Evolutionary conservation across 345 rosid genomes (phyloP).

Genomic region (Euphorbia lathyris): DNA sequence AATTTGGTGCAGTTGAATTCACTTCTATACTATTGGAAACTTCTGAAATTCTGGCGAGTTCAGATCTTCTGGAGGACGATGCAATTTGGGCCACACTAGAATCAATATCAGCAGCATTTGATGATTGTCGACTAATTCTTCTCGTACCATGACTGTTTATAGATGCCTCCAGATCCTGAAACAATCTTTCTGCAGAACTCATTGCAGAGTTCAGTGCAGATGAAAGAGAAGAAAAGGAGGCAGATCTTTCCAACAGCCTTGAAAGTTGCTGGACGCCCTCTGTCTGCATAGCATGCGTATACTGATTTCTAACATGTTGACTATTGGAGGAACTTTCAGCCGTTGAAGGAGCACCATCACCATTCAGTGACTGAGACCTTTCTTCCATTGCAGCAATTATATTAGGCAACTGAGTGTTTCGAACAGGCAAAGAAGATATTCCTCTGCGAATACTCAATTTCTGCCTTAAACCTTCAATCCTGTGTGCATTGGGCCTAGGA

Average conservation of each 20-base stretch:
- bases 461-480: conserved; percentile 53
- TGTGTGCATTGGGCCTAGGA: conserved; percentile 49
- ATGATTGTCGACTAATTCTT: conserved; percentile 26
- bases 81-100: conserved; percentile 13
- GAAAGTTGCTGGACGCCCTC: conserved; percentile 26
- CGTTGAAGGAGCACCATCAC: conserved; percentile 17
- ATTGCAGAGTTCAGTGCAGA: conserved; percentile 37
- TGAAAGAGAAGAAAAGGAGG: conserved; percentile 35
- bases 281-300: background rate
- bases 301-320: conserved; percentile 7
- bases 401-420: conserved; percentile 36
- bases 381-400: conserved; percentile 32
- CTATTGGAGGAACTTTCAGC: conserved; percentile 16
- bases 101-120: conserved; percentile 19
- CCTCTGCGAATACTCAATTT: conserved; percentile 30
- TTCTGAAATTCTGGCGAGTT: conserved; percentile 8
- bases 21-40: background rate
- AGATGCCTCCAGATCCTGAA: conserved; percentile 36
- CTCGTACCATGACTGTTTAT: conserved; percentile 29
- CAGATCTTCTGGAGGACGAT: conserved; percentile 17
- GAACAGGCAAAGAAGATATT: conserved; percentile 33
- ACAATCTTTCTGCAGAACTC: conserved; percentile 38
- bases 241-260: conserved; percentile 26
- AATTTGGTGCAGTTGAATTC: background rate
- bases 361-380: conserved; percentile 26